Conservation (phyloP, 768 basidiomycete species). For the Ephemerocybe angulata region DNA sequence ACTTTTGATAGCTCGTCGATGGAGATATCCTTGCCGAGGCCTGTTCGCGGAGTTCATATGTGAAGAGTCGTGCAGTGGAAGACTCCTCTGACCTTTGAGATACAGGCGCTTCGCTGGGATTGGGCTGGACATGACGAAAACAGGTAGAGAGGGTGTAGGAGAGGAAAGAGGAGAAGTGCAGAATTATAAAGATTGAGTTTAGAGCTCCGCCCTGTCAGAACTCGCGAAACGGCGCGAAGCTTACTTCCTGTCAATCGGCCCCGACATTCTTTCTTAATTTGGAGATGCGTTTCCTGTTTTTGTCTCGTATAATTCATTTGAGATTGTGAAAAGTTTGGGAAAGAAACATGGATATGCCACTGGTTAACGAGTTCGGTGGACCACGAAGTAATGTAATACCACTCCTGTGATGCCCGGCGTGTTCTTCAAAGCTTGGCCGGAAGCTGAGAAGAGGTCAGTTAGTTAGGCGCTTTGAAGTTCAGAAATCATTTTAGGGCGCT, state of each 20-base stretch:
- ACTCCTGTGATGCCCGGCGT: too few relatives aligned
- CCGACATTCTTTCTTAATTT: background rate
- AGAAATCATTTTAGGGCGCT: conserved; percentile 7
- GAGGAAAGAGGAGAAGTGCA: background rate
- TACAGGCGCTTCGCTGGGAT: conserved; percentile 31
- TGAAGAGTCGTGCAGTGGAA: background rate
- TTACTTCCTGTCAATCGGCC: conserved; percentile 6
- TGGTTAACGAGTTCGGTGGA: too few relatives aligned
- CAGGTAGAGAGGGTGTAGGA: background rate
- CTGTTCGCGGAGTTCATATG: conserved; percentile 12
- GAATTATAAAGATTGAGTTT: background rate
- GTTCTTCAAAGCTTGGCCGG: conserved; percentile 32
- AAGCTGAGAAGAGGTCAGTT: conserved; percentile 16
- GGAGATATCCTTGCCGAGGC: conserved; percentile 22
- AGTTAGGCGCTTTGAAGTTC: background rate
- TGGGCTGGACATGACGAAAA: conserved; percentile 1
- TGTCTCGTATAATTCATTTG: too few relatives aligned
- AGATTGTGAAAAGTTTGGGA: too few relatives aligned
- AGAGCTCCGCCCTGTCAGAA: conserved; percentile 1
- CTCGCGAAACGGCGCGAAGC: conserved; percentile 3
- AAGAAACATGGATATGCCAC: too few relatives aligned
- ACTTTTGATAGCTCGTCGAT: conserved; percentile 26
- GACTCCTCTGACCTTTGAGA: conserved; percentile 24
- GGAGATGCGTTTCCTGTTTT: background rate
- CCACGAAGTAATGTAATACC: too few relatives aligned